Base-by-base conservation (phyloP, 352 stramenopile genomes). In the Pythium monospermum region DNA sequence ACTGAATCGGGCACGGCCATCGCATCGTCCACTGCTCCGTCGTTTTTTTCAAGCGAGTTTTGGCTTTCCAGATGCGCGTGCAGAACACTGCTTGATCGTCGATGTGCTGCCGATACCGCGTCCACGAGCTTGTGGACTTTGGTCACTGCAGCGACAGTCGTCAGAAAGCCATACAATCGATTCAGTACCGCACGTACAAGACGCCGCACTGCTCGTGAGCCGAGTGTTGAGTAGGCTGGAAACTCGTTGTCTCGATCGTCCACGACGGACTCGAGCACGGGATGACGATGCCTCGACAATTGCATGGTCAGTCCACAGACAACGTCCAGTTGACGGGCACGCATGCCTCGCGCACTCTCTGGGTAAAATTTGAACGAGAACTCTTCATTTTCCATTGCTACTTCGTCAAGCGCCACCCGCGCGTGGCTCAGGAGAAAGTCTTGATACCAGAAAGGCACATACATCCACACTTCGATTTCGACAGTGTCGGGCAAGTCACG, bases 381-480 rank as follows among this genome's bases (percentile, higher is more conserved):
- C 3, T 49, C 30, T 4, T 54, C 39, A 4, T 37, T 30, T 13
- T 59, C 41, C 1, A 60, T 45, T 27, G 45, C 46, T 12, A 23
- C n/a, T 5, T 37, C 44, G 3, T 64, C 18, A 1, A 69, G n/a
- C 13, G 46, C 48, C 6, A 64, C 47, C 31, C 57, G 60, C 19
- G 33, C 42, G 18, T 52, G 64, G 2, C 64, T 59, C 11, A 72
- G 50, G 19, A 60, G 48, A 3, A 63, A 28, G 27, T 72, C 64
- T n/a, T 33, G 37, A 36, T 44, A 60, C 52, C 64, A 67, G 36
- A 61, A 69, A 2, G 64, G 59, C 8, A 72, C 16, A 31, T 69
- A 69, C 23, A 72, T 53, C 59, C 64, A 67, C 1, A 72, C 46
- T 54, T 72, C 54, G 13, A 72, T 45, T 22, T 63, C 52, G 6